A percentile compares a stretch with the other conserved stretches of the same genome.
Conservation (phyloP, 768 basidiomycete species). For the Mycena venus region DNA sequence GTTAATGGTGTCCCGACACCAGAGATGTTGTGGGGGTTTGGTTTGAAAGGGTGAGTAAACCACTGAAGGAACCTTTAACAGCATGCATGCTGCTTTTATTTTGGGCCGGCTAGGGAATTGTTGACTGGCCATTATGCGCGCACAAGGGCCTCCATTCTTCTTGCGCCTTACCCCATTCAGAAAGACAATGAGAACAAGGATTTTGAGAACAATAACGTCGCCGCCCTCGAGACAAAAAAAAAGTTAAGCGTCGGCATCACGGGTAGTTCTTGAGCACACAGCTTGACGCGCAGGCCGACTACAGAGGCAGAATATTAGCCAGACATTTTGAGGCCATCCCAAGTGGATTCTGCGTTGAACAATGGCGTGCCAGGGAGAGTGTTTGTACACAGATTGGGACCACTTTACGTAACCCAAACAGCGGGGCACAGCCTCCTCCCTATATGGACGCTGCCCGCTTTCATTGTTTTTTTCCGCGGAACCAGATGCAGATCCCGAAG, state of each 20-base stretch:
- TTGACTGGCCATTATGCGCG: conserved; percentile 27
- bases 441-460: neutral
- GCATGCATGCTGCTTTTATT: conserved; percentile 1
- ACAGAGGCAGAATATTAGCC: neutral
- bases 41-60: conserved; percentile 4
- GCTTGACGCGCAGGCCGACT: neutral
- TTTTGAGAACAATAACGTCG: conserved; percentile 27
- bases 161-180: conserved; percentile 20
- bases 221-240: conserved; percentile 4
- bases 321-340: neutral
- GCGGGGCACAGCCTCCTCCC: neutral
- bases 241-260: no score
- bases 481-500: no score
- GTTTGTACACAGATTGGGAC: neutral
- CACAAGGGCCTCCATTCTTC: conserved; percentile 27
- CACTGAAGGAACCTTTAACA: neutral
- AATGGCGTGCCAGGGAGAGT: neutral
- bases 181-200: conserved; percentile 35
- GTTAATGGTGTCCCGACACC: conserved; percentile 27
- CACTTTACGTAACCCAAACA: neutral
- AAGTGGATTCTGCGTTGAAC: neutral
- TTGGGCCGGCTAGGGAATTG: conserved; percentile 17
- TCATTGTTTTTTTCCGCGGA: no score
- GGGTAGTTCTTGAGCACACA: neutral
- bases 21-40: conserved; percentile 6